Percentiles rank a stretch among this genome's conserved stretches.
phyloP scores from a whole-genome alignment of 306 rosid species.

The Vigna nakashimae region DNA sequence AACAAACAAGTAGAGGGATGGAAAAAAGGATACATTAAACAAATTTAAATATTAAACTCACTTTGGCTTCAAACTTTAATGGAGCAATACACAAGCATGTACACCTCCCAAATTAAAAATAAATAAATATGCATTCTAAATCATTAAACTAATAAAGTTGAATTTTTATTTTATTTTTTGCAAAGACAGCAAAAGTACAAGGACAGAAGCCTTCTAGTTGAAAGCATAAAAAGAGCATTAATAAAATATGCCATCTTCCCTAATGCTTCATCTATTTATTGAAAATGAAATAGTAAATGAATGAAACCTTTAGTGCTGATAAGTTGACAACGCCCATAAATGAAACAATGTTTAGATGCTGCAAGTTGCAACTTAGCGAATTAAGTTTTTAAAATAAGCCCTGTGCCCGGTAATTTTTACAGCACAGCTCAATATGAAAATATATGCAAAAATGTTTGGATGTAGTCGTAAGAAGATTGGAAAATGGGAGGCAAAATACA shows the following conservation, averaged over 20 bases:
- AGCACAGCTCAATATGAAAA: not conserved
- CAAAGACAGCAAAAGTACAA: not conserved
- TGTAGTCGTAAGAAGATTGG: not conserved
- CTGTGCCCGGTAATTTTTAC: not conserved
- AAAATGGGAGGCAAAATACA: not conserved
- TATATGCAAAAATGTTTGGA: not conserved
- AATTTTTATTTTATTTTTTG: too few species aligned
- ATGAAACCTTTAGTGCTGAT: constrained; percentile 37
- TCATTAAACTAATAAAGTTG: not conserved
- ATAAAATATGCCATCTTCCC: not conserved
- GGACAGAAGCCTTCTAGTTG: not conserved
- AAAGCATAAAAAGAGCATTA: constrained; percentile 1
- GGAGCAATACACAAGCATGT: not conserved
- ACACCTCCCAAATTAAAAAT: not conserved
- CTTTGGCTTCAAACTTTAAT: constrained; percentile 1
- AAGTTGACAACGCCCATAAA: constrained; percentile 87
- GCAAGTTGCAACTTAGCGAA: constrained; percentile 65
- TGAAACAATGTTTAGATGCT: constrained; percentile 84
- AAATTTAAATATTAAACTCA: constrained; percentile 16
- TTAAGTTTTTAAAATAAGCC: not conserved
- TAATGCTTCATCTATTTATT: constrained; percentile 6
- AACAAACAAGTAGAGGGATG: constrained; percentile 23
- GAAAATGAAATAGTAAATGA: not conserved
- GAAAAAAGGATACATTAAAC: not conserved
- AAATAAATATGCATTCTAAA: not conserved